Evolutionary conservation across 2,329 filamentous ascomycete species (phyloP).

Genomic region (Waltergamsia citrina): DNA sequence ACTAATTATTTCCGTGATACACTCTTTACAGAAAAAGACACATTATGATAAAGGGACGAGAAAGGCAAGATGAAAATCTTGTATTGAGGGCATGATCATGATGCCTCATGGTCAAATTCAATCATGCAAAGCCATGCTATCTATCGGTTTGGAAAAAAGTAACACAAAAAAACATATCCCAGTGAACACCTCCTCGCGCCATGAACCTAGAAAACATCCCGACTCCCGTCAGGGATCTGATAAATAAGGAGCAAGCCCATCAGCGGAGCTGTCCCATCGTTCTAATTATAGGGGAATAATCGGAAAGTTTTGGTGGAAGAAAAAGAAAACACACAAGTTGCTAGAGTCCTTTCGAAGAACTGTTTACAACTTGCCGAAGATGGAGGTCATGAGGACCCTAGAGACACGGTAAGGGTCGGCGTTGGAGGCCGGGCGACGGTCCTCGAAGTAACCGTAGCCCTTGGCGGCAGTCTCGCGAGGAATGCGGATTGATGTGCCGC

Average conservation of each 20-base stretch:
- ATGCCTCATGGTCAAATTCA: slow-evolving; percentile 1
- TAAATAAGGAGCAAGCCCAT: no score
- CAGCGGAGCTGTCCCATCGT: no score
- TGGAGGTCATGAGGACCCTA: slow-evolving; percentile 70
- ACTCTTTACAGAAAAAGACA: no score
- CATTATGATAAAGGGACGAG: no score
- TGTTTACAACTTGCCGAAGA: slow-evolving; percentile 20
- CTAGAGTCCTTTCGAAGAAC: no score
- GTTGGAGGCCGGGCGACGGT: slow-evolving; percentile 74
- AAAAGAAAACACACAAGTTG: no score
- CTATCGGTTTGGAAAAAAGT: neutral
- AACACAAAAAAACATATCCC: neutral
- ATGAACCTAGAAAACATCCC: neutral
- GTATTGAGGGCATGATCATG: neutral
- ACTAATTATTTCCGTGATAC: no score
- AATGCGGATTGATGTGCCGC: slow-evolving; percentile 88
- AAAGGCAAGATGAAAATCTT: no score
- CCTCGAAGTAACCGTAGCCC: slow-evolving; percentile 92
- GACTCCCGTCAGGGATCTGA: neutral
- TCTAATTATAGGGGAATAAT: no score
- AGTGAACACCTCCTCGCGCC: neutral
- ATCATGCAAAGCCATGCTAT: neutral
- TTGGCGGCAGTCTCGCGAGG: slow-evolving; percentile 76
- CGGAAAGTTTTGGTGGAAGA: no score
- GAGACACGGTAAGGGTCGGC: slow-evolving; percentile 78